Evolutionary conservation across 2,329 filamentous ascomycete genomes (phyloP), one percentile per base, ranked within the genome.

Genomic region (Fusarium sororula): DNA sequence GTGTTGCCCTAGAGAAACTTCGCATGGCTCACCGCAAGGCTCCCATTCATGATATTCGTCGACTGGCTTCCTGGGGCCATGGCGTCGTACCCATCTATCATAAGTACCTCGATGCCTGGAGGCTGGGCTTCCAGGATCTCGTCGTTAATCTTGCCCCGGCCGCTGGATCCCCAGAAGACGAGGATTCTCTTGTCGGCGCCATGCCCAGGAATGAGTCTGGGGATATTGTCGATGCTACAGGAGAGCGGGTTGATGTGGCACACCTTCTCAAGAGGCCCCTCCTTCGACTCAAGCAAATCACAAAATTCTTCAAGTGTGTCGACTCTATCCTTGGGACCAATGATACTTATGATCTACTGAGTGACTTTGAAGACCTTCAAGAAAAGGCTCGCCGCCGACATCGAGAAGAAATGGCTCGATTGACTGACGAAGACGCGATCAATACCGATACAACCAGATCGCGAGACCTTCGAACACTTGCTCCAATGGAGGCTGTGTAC

Each of bases 221-320:
- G 28, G 91, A 92, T 75, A 86, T 93, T 20, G 80, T 91, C 56
- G 90, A 95, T 74, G 90, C 90, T 39, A 89, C 96, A 72, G 96
- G 96, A 18, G 94, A 98, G 81, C 91, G 94, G 58, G 95, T 98
- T 14, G 96, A 98, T 80, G 96, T 99, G 54, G 95, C 95, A 13
- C 97, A 96, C 82, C 87, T 99, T 51, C 86, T 99, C 59, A 98
- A 97, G 83, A 88, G 96, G 61, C 96, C 96, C 2, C 84, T 99
- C 47, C 91, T 98, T 28, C 90, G 96, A 53, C 86, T 98, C 69
- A 98, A 98, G 81, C 94, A 95, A 82, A 90, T 99, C 70, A 87
- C 92, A 48, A 98, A 95, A 81, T 92, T 94, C 42, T 90, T 97
- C 78, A 94, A 93, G 82, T 89, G 90, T 70, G 88, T 92, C 58